Conservation (phyloP, 192 early-diverging fungal species). For the Linnemannia elongata region DNA sequence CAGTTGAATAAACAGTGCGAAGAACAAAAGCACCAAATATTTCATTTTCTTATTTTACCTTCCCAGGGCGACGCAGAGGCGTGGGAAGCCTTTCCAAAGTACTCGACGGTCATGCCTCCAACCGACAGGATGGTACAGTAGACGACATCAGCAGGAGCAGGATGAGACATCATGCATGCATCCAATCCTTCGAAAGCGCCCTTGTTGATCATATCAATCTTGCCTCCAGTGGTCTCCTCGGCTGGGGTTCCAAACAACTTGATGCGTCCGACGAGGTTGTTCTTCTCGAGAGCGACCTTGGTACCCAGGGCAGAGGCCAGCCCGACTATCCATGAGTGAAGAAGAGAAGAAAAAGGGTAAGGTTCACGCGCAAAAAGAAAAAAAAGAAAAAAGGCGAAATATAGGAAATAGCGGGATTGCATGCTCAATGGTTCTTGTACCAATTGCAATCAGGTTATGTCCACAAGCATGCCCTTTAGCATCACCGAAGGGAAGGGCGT, state of each 20-base stretch:
- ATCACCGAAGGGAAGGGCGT: slow-evolving; percentile 74
- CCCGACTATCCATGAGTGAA: slow-evolving; percentile 40
- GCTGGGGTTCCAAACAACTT: slow-evolving; percentile 84
- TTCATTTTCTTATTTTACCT: slow-evolving; percentile 19
- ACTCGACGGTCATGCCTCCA: slow-evolving; percentile 67
- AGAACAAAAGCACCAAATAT: neutral
- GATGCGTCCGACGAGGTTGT: slow-evolving; percentile 68
- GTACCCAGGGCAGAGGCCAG: slow-evolving; percentile 72
- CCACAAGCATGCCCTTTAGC: slow-evolving; percentile 67
- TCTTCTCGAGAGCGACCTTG: slow-evolving; percentile 53
- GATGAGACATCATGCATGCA: slow-evolving; percentile 87
- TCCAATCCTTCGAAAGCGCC: slow-evolving; percentile 81
- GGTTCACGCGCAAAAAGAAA: neutral
- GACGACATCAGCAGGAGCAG: slow-evolving; percentile 65
- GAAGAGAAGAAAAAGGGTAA: neutral
- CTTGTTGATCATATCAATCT: slow-evolving; percentile 75
- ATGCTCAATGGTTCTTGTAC: neutral
- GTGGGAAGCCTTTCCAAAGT: slow-evolving; percentile 80
- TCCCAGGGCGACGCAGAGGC: slow-evolving; percentile 76
- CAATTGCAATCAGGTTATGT: slow-evolving; percentile 82
- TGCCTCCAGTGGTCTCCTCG: slow-evolving; percentile 80
- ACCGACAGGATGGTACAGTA: slow-evolving; percentile 60
- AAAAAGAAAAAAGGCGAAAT: neutral
- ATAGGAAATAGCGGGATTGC: too few species aligned
- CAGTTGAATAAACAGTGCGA: neutral